phyloP scores from a whole-genome alignment of 108 stramenopile species.

The Fistulifera pelliculosa region DNA sequence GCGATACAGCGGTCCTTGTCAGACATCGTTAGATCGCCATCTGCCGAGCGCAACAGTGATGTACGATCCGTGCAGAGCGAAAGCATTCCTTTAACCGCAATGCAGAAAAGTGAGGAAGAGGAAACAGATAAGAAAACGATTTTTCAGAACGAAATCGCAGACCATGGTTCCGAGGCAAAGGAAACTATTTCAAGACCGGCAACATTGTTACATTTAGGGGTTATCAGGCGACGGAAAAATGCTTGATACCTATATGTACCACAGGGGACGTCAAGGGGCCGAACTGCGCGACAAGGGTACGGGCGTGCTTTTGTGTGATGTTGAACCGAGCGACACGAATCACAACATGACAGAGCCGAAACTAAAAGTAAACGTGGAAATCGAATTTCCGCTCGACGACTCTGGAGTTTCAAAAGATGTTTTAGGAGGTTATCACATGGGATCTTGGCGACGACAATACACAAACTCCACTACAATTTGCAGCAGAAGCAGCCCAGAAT shows the following conservation, averaged over 20 bases:
- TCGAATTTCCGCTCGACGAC: conserved; percentile 46
- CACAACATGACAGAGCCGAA: conserved; percentile 34
- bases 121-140: background rate
- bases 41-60: background rate
- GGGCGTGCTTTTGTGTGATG: conserved; percentile 52
- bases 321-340: conserved; percentile 58
- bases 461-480: conserved; percentile 48
- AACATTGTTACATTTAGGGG: background rate
- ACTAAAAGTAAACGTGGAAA: conserved; percentile 16
- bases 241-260: conserved; percentile 68
- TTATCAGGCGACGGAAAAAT: background rate
- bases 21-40: background rate
- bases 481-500: conserved; percentile 36
- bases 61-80: too few species aligned
- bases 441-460: conserved; percentile 50
- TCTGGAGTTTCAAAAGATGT: conserved; percentile 4
- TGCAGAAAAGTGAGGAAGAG: conserved; percentile 4
- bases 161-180: background rate
- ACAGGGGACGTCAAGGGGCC: conserved; percentile 60
- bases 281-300: conserved; percentile 48
- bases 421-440: conserved; percentile 43
- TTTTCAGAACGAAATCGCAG: background rate
- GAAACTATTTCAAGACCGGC: background rate
- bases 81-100: background rate
- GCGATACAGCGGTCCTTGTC: background rate